Base-by-base conservation (phyloP, 352 stramenopile species). In the Globisporangium acanthophoron region DNA sequence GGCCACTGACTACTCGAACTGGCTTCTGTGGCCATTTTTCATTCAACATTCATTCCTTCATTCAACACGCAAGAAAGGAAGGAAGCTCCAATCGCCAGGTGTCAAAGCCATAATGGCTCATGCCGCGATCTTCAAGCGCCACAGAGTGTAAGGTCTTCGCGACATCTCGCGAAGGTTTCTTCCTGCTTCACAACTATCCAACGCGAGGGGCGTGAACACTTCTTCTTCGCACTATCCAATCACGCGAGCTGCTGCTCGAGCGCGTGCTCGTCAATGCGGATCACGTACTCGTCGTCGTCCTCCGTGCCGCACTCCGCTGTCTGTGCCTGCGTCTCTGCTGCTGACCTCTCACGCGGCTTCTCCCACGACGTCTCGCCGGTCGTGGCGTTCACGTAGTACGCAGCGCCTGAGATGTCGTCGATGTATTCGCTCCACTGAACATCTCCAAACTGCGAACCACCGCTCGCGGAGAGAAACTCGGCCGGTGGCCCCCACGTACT, bases 351-450 rank as follows among this genome's bases (percentile, higher is more conserved):
- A 0, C n/a, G 37, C 11, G 79, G 73, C 24, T 61, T 56, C 48
- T 87, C 70, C 80, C 80, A 88, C 7, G 63, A 69, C 56, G 76
- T 83, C 44, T 64, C 78, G 29, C 75, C 49, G 20, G 78, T 87
- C 9, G 56, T 43, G 3, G 79, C 11, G 40, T 88, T 86, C 52
- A 82, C 68, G 47, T 83, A 87, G 66, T 86, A 88, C 20, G 72
- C 64, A 31, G 59, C 56, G 20, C 67, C 65, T 3, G 65, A 78
- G 18, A 54, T 59, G 16, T 64, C 57, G 50, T 90, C 78, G n/a
- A 85, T 61, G 66, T 72, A 85, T 62, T 41, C 51, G 68, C 3
- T 47, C 31, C 2, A 29, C 29, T 29, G 46, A 21, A 3, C 35
- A 3, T 3, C 48, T 52, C 54, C 62, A 44, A 55, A 51, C 29